These are phyloP conservation scores for Metschnikowia lunata DNA, from an alignment of 805 yeast species.

Conservation along the genomic window DNA sequence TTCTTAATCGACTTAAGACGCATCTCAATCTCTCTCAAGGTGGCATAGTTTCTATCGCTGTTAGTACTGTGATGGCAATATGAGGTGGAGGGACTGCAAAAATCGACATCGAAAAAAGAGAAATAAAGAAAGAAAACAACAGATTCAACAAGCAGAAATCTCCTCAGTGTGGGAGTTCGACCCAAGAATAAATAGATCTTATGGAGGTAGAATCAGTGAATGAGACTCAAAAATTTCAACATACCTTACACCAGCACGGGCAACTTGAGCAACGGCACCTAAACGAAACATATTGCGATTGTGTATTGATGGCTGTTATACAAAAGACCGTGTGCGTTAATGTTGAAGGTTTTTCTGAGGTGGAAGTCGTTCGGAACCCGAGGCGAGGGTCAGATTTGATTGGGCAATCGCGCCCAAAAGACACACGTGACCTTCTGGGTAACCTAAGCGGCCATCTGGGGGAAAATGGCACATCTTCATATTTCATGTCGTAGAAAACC, in stretches of 20 bases:
- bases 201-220: no score
- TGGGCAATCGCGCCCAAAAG: constrained; percentile 8
- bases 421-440: no score
- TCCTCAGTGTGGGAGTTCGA: no score
- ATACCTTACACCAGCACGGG: constrained; percentile 52
- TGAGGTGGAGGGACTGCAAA: background rate
- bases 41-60: constrained; percentile 82
- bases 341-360: constrained; percentile 15
- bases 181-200: no score
- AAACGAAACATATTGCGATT: constrained; percentile 46
- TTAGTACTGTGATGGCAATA: constrained; percentile 19
- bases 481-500: no score
- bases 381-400: constrained; percentile 15
- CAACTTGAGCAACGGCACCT: constrained; percentile 48
- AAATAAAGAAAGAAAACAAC: no score
- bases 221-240: constrained; percentile 18
- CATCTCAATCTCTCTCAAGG: constrained; percentile 96
- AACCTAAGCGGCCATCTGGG: no score
- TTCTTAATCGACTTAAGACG: constrained; percentile 98
- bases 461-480: no score
- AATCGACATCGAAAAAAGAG: background rate
- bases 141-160: no score
- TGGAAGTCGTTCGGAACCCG: constrained; percentile 20
- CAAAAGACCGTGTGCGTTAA: constrained; percentile 2
- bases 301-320: constrained; percentile 10